Percentiles rank a stretch among this genome's conserved stretches.
phyloP scores from a whole-genome alignment of 225 moss, liverwort and hornwort genomes.

The Climacium dendroides region DNA sequence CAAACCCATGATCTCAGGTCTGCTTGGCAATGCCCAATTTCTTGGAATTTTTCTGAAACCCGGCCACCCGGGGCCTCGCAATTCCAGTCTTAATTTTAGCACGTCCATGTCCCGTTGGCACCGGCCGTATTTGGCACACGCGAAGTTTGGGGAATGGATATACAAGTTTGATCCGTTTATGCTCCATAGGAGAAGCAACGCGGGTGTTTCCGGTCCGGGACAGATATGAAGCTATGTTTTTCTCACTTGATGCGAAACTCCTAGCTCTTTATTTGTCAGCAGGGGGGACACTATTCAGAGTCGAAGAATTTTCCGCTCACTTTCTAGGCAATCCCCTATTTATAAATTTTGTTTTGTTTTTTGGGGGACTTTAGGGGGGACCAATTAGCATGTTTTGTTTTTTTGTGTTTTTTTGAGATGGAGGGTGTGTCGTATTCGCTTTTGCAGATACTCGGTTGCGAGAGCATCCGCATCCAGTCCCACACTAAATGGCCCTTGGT shows the following conservation, averaged over 20 bases:
- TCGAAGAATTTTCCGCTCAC: background rate
- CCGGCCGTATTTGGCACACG: background rate
- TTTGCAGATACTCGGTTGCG: background rate
- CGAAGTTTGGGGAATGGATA: background rate
- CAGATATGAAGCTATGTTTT: background rate
- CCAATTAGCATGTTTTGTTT: background rate
- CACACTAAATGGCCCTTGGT: background rate
- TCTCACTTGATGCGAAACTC: background rate
- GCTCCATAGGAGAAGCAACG: background rate
- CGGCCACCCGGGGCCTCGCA: accelerated
- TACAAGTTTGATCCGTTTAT: background rate
- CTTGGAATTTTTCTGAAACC: background rate
- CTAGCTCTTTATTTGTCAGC: background rate
- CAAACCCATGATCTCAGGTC: background rate
- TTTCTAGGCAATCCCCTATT: background rate
- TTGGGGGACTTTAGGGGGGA: too few species aligned
- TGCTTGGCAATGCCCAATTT: background rate
- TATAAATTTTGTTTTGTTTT: background rate
- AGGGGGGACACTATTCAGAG: too few species aligned
- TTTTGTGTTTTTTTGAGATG: background rate
- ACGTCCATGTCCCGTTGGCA: background rate
- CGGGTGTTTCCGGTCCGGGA: background rate
- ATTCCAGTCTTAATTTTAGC: background rate
- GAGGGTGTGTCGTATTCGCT: background rate
- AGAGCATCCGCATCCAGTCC: background rate